phyloP scores from a whole-genome alignment of 2,329 filamentous ascomycete species.

The Cercospora brassicicola region DNA sequence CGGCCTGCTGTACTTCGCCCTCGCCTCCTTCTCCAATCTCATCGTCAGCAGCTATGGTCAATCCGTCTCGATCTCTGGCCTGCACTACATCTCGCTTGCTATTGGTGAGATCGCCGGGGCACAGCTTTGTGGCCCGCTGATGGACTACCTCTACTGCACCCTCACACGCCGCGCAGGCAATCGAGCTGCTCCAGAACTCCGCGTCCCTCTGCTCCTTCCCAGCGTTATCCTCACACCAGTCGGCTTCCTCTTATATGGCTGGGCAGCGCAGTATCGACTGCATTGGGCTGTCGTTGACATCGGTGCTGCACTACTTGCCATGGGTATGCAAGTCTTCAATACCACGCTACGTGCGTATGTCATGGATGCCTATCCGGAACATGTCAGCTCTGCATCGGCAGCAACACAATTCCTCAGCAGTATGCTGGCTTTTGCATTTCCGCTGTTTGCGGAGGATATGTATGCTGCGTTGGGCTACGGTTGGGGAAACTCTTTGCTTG shows the following conservation, averaged over 20 bases:
- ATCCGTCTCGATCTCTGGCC: conserved; percentile 39
- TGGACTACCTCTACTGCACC: neutral
- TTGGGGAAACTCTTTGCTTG: neutral
- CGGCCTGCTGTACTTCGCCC: conserved; percentile 42
- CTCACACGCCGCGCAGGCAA: neutral
- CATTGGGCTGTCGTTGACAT: neutral
- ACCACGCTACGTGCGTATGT: neutral
- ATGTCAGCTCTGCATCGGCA: neutral
- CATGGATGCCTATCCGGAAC: neutral
- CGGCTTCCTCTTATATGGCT: neutral
- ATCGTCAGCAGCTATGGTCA: conserved; percentile 43
- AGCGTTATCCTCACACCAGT: neutral
- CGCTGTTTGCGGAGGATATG: neutral
- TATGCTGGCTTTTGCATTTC: neutral
- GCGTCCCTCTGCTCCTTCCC: neutral
- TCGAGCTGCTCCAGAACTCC: neutral
- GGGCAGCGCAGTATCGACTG: neutral
- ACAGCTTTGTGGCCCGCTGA: conserved; percentile 20
- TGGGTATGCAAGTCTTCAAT: neutral
- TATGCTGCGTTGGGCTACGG: neutral
- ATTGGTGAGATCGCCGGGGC: conserved; percentile 39
- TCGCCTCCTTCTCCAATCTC: conserved; percentile 46
- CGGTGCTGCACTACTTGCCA: neutral
- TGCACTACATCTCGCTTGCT: conserved; percentile 49
- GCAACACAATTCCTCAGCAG: neutral